Conservation (phyloP, 2,329 filamentous ascomycete species). For the Penicillium sp. region DNA sequence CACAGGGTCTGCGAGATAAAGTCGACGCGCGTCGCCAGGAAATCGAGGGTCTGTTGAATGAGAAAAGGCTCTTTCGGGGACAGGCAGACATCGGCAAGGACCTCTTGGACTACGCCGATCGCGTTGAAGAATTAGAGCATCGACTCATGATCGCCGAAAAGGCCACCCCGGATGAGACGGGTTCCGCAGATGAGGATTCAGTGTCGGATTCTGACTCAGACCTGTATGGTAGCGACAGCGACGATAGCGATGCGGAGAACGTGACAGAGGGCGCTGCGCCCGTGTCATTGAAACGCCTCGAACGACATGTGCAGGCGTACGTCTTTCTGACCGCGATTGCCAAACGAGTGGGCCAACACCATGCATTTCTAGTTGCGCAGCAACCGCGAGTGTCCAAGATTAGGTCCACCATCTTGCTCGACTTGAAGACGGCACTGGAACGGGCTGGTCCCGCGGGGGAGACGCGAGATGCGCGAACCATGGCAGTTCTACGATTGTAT, state of each 20-base stretch:
- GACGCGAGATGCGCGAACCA: conserved; percentile 37
- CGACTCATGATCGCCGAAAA: conserved; percentile 59
- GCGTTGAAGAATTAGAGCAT: conserved; percentile 56
- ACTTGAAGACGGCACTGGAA: conserved; percentile 58
- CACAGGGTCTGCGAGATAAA: conserved; percentile 64
- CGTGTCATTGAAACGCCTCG: conserved; percentile 43
- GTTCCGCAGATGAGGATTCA: conserved; percentile 14
- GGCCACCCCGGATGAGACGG: conserved; percentile 14
- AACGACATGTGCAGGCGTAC: conserved; percentile 54
- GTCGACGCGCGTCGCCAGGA: conserved; percentile 61
- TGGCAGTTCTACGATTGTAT: conserved; percentile 57
- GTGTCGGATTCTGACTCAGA: conserved; percentile 29
- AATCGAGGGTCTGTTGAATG: conserved; percentile 55
- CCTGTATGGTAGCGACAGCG: conserved; percentile 30
- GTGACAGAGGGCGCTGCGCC: conserved; percentile 34
- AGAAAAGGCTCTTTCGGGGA: conserved; percentile 59
- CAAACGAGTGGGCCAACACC: conserved; percentile 47
- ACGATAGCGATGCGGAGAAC: conserved; percentile 37
- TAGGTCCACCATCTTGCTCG: conserved; percentile 57
- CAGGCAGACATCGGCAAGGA: conserved; percentile 58
- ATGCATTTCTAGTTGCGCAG: conserved; percentile 59
- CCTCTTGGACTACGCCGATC: conserved; percentile 41
- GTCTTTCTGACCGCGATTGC: conserved; percentile 50
- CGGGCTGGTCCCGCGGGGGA: conserved; percentile 43
- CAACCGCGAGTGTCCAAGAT: conserved; percentile 52